These are phyloP conservation scores for Hevea brasiliensis DNA, from an alignment of 345 rosid species.

Conservation along the genomic window DNA sequence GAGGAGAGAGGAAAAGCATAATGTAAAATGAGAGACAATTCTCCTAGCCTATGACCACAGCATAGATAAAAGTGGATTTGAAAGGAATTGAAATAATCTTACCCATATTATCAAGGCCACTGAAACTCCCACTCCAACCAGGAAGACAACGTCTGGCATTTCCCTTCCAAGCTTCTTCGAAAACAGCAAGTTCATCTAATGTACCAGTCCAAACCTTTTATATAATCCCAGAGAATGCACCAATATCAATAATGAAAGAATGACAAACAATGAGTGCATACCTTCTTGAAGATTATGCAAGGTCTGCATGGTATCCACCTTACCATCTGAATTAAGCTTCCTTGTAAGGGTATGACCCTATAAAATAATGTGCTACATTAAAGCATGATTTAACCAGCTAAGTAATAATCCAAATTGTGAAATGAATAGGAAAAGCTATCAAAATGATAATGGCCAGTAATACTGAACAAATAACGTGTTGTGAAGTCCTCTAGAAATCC, in stretches of 20 bases:
- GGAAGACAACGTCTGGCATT: conserved; percentile 60
- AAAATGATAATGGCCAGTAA: background rate
- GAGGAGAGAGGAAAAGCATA: too few species aligned
- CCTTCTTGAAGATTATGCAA: conserved; percentile 86
- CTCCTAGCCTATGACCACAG: background rate
- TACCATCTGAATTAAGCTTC: conserved; percentile 75
- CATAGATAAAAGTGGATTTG: background rate
- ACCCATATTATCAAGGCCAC: conserved; percentile 28
- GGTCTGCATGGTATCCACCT: conserved; percentile 65
- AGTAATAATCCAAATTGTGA: background rate
- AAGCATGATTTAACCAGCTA: background rate
- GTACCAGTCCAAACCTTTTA: background rate
- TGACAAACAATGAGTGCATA: conserved; percentile 10
- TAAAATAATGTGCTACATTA: background rate
- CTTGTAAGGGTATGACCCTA: conserved; percentile 79
- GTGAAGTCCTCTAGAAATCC: conserved; percentile 64
- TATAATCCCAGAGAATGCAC: background rate
- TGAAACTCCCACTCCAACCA: conserved; percentile 54
- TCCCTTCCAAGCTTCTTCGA: conserved; percentile 76
- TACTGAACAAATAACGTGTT: conserved; percentile 46
- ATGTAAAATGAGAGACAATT: too few species aligned
- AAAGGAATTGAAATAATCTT: conserved; percentile 5
- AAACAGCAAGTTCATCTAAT: conserved; percentile 62
- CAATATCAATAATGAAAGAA: background rate
- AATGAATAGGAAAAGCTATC: background rate